Percentiles rank a stretch among this genome's conserved stretches.
phyloP scores from a whole-genome alignment of 306 rosid genomes.

The Sechiopsis laciniata region DNA sequence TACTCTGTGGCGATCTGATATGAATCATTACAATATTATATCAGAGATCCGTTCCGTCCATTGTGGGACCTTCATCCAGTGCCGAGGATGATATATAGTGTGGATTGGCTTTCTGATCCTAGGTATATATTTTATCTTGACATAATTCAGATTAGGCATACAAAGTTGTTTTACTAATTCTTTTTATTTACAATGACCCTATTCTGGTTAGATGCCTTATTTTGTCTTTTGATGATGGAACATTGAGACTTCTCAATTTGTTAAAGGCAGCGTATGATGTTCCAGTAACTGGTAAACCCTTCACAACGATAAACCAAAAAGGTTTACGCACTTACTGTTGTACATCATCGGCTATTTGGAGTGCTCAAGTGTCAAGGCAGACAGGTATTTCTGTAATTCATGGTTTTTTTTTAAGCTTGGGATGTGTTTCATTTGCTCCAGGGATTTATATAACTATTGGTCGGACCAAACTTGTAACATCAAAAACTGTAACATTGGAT shows the following conservation, averaged over 20 bases:
- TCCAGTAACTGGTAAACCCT: slow-evolving; percentile 63
- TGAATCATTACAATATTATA: slow-evolving; percentile 7
- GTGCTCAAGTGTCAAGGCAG: slow-evolving; percentile 64
- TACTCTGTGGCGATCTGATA: neutral
- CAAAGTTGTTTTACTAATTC: neutral
- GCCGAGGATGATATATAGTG: slow-evolving; percentile 64
- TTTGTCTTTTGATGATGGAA: slow-evolving; percentile 85
- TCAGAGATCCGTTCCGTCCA: slow-evolving; percentile 72
- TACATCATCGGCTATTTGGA: slow-evolving; percentile 76
- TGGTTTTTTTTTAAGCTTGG: neutral
- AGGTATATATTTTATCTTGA: slow-evolving; percentile 42
- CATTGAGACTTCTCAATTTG: slow-evolving; percentile 73
- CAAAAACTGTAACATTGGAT: neutral
- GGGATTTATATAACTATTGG: neutral
- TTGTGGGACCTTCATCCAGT: slow-evolving; percentile 62
- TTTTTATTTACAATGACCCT: slow-evolving; percentile 9
- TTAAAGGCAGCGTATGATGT: slow-evolving; percentile 62
- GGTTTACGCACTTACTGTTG: slow-evolving; percentile 46
- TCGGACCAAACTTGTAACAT: neutral
- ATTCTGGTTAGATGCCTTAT: slow-evolving; percentile 54
- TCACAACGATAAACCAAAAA: slow-evolving; percentile 55
- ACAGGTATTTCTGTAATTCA: slow-evolving; percentile 49
- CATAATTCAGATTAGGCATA: slow-evolving; percentile 2
- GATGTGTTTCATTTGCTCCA: slow-evolving; percentile 4
- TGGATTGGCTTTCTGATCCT: slow-evolving; percentile 79